Conservation (phyloP, 2,329 filamentous ascomycete genomes). For the Fusarium sp. region DNA sequence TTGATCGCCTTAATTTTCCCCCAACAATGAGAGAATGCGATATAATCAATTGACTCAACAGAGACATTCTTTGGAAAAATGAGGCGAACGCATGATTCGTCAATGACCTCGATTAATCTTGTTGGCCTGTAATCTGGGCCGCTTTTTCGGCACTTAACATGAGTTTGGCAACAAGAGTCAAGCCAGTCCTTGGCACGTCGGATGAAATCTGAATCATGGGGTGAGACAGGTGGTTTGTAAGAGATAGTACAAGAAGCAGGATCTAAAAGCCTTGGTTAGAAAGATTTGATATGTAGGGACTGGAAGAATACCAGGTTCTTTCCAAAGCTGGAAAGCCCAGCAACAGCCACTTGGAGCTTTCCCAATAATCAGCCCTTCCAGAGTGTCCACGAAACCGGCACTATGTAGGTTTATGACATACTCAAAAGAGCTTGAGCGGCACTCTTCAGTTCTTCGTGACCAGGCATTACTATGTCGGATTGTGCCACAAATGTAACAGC, state of each 20-base stretch:
- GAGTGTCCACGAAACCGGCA: not conserved
- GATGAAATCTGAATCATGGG: not conserved
- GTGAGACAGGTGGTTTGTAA: not conserved
- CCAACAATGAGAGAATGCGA: not conserved
- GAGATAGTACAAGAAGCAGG: fast-evolving
- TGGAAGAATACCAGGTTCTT: not conserved
- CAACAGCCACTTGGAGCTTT: not conserved
- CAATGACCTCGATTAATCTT: not conserved
- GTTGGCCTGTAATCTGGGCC: not conserved
- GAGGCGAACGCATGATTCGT: not conserved
- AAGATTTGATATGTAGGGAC: fast-evolving
- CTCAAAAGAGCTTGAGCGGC: not conserved
- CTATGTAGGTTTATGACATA: not conserved
- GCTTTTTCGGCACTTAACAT: fast-evolving
- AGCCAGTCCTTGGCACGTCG: not conserved
- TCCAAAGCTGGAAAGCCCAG: not conserved
- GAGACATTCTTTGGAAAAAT: not conserved
- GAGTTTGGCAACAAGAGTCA: not conserved
- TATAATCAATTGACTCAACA: not conserved
- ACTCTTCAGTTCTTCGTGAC: not conserved
- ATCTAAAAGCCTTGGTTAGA: not conserved
- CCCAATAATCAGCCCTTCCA: not conserved
- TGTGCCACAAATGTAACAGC: not conserved
- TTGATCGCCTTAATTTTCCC: not conserved
- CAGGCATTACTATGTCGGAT: not conserved